Conservation (phyloP, 345 rosid species). For the Arabis hirsuta region DNA sequence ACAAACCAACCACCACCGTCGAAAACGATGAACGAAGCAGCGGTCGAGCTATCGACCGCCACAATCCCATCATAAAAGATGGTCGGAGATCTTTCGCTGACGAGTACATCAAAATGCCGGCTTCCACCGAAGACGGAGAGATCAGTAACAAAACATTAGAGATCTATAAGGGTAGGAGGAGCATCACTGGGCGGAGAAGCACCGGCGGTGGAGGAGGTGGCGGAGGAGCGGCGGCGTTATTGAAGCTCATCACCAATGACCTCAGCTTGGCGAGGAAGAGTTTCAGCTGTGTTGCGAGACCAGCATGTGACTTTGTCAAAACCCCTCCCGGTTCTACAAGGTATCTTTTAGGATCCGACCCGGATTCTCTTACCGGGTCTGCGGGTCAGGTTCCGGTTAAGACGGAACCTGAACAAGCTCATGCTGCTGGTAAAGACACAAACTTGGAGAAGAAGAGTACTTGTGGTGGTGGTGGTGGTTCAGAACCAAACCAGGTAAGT, state of each 20-base stretch:
- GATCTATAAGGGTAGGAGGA: conserved; percentile 37
- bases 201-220: conserved; percentile 22
- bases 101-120: conserved; percentile 40
- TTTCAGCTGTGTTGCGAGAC: conserved; percentile 45
- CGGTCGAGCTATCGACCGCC: conserved; percentile 70
- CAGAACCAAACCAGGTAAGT: conserved; percentile 34
- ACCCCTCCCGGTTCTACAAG: conserved; percentile 81
- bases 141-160: conserved; percentile 22
- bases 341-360: conserved; percentile 61
- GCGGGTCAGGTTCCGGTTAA: conserved; percentile 53
- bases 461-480: conserved; percentile 27
- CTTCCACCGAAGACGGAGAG: conserved; percentile 29
- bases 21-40: conserved; percentile 48
- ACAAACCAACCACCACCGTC: conserved; percentile 40
- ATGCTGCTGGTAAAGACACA: conserved; percentile 16
- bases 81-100: conserved; percentile 47
- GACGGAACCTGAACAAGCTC: background rate
- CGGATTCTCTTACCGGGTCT: conserved; percentile 46
- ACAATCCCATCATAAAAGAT: conserved; percentile 82
- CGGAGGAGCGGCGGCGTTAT: conserved; percentile 26
- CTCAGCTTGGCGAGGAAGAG: conserved; percentile 47
- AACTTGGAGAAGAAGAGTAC: conserved; percentile 7
- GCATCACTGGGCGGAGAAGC: conserved; percentile 34
- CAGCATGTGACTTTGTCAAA: conserved; percentile 45
- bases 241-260: conserved; percentile 40